Base-by-base conservation (phyloP, 2,329 filamentous ascomycete genomes). In the Calycina herbarum region DNA sequence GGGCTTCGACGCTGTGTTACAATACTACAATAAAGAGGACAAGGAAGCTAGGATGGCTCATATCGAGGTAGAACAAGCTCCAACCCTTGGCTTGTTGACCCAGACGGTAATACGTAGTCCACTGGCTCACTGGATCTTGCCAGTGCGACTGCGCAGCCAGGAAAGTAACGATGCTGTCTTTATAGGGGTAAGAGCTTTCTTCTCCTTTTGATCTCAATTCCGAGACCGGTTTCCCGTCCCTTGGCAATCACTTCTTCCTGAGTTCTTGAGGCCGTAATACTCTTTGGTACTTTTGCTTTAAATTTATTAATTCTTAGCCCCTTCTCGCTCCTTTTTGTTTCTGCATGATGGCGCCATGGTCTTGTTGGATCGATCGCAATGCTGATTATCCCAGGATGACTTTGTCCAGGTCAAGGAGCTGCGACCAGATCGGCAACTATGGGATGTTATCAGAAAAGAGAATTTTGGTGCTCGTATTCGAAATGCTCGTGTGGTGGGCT, bases 361-460 rank as follows among this genome's bases (percentile, higher is more conserved):
- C 10, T 51, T 24, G 31, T 24, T 24, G 42, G 17, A 10, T 51
- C 20, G 7, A 11, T 24, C 45, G 10, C 31, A 51, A 62, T 61
- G 64, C 73, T 75, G 61, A 76, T 73, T 66, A 38, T 51, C 59
- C 45, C 54, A 90, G 88, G 90, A 96, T 70, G 85, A 90, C 68
- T 92, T 87, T 71, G 85, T 99, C 57, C 89, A 94, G 70, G 87
- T 98, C 69, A 90, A 89, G 72, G 90, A 96, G 76, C 84, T 95
- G 2, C 82, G 82, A 5, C 81, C 82, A 57, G 86, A 91, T 74
- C 88, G 89, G 1, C 88, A 90, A 72, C 83, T 97, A 29, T 86
- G 89, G 69, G 87, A 93, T 73, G 82, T 97, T n/a, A 82, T 85
- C n/a, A 85, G 86, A 67, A 96, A 94, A 77, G 83, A 84, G 51